phyloP scores from a whole-genome alignment of 805 yeast genomes.

The Candida hispaniensis region DNA sequence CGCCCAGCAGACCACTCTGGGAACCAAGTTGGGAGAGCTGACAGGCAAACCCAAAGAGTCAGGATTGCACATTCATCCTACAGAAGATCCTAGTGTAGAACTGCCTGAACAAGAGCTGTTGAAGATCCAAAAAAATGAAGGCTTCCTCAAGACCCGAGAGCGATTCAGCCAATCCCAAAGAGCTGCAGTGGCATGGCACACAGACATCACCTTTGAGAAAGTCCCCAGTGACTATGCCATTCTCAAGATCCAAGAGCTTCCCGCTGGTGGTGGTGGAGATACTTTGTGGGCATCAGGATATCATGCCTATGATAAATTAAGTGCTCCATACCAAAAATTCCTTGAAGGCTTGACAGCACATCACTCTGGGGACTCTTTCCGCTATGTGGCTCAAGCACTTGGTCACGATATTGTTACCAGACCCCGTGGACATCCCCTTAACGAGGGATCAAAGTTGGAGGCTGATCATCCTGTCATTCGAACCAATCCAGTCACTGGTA shows the following conservation, averaged over 20 bases:
- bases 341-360: constrained; percentile 32
- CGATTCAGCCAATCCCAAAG: not conserved
- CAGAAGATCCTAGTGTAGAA: constrained; percentile 27
- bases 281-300: constrained; percentile 45
- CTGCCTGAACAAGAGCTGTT: constrained; percentile 20
- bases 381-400: constrained; percentile 15
- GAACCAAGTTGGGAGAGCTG: constrained; percentile 23
- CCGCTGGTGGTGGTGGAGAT: constrained; percentile 42
- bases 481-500: constrained; percentile 57
- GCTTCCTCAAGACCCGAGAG: not conserved
- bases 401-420: constrained; percentile 17
- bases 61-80: constrained; percentile 28
- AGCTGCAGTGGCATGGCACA: constrained; percentile 44
- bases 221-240: constrained; percentile 68
- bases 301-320: constrained; percentile 44
- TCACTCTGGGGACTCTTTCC: constrained; percentile 21
- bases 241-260: constrained; percentile 51
- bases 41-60: constrained; percentile 27
- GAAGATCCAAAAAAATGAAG: constrained; percentile 12
- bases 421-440: constrained; percentile 26
- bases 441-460: constrained; percentile 23
- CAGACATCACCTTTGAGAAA: constrained; percentile 66
- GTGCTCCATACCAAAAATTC: constrained; percentile 39
- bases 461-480: constrained; percentile 46
- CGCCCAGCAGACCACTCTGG: constrained; percentile 25